Base-by-base conservation (phyloP, 257 asterid genomes). In the Lithospermum erythrorhizon region DNA sequence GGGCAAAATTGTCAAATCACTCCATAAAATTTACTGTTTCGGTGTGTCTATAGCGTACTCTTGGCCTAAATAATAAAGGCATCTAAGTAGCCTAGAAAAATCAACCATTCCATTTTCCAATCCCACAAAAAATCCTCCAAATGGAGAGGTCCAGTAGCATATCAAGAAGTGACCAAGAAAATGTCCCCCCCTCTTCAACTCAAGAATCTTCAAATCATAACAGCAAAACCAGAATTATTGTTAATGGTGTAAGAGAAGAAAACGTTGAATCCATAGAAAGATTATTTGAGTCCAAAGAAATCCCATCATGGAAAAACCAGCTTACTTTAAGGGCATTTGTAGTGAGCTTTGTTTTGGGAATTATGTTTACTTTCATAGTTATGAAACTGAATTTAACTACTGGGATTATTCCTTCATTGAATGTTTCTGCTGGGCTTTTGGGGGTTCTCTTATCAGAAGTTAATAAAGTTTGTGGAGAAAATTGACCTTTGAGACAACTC, bases 371-470 rank as follows among this genome's bases (percentile, higher is more conserved):
- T 41, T 77, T 83, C 74, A 82, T 78, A 29, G 87, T 78, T 0
- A 81, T 82, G 84, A 86, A 83, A 32, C 79, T 86, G 9, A 80
- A 80, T 61, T 87, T 86, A 55, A 78, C 87, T 23, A 76, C 86
- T 21, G 95, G 95, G 18, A 75, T 82, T 14, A 78, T 82, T 17
- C 95, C 95, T 11, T 83, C 93, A 0, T 79, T 83, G 52, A 86
- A 81, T 45, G 87, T 86, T 23, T 75, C 95, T 6, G 95, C 95
- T 21, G 87, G 93, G 0, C 76, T 86, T 6, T 61, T 86, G 75
- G 95, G 95, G 0, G 83, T 81, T 80, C 80, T 63, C 75, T 82
- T 17, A 77, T 87, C 63, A 87, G 78, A 66, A 70, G 76, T 3
- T 87, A 89, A 87, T 87, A 1, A 70, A 62, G 48, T 9, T 79